A percentile compares a stretch with the other conserved stretches of the same genome.
Evolutionary conservation across 345 rosid genomes (phyloP).

Genomic region (Salix viminalis): DNA sequence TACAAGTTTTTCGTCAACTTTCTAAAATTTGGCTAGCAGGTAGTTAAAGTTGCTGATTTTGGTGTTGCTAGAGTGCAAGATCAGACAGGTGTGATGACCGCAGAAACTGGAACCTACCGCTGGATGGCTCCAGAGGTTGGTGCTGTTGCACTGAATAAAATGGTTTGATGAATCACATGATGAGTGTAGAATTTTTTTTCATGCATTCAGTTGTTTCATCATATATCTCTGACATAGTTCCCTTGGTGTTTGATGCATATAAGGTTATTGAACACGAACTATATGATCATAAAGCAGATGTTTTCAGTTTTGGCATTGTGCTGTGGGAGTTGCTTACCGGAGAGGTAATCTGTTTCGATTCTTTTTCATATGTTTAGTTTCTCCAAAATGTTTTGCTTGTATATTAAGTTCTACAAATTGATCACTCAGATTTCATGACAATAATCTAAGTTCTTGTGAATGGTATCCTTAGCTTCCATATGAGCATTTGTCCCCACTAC

Average conservation of each 20-base stretch:
- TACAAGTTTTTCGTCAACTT: constrained; percentile 8
- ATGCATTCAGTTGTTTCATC: constrained; percentile 7
- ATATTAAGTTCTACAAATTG: not conserved
- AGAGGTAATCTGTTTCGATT: constrained; percentile 37
- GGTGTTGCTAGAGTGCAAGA: constrained; percentile 67
- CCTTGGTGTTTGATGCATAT: constrained; percentile 21
- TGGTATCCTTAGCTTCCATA: constrained; percentile 50
- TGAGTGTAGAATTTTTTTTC: not conserved
- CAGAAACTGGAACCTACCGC: constrained; percentile 73
- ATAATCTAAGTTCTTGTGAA: constrained; percentile 7
- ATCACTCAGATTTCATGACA: not conserved
- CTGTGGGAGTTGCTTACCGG: constrained; percentile 69
- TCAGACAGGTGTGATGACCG: constrained; percentile 65
- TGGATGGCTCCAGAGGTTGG: constrained; percentile 90
- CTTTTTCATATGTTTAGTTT: not conserved
- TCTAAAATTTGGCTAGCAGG: constrained; percentile 29
- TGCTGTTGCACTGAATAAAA: not conserved
- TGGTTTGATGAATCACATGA: not conserved
- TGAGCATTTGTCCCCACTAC: constrained; percentile 50
- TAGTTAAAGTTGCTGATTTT: constrained; percentile 67
- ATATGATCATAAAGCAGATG: constrained; percentile 59
- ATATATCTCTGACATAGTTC: constrained; percentile 13
- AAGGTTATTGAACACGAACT: constrained; percentile 69
- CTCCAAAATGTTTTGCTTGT: not conserved
- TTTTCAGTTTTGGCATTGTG: constrained; percentile 59